A percentile compares a stretch with the other conserved stretches of the same genome.
Conservation (phyloP, 345 rosid species). For the Boechera stricta region DNA sequence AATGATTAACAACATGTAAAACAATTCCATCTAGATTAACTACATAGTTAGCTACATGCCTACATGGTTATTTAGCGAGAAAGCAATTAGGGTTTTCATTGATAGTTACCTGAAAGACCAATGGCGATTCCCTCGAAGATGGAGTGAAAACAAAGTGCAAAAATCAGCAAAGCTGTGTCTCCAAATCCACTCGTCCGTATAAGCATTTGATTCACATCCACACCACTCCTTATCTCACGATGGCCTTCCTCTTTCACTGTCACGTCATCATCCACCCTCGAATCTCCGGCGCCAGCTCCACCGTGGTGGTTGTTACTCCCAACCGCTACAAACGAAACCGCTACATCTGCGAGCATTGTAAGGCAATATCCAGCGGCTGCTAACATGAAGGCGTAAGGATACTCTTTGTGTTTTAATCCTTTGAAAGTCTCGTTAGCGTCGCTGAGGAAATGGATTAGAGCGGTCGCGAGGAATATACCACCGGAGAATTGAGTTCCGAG, state of each 20-base stretch:
- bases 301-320: conserved; percentile 26
- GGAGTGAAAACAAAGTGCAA: conserved; percentile 82
- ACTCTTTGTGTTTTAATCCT: conserved; percentile 54
- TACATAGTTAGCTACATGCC: neutral
- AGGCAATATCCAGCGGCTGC: conserved; percentile 72
- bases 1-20: neutral
- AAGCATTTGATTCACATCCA: conserved; percentile 48
- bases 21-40: neutral
- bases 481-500: conserved; percentile 87
- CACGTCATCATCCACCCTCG: conserved; percentile 46
- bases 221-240: conserved; percentile 26
- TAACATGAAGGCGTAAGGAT: conserved; percentile 83
- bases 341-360: conserved; percentile 81
- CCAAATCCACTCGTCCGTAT: conserved; percentile 57
- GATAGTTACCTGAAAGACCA: conserved; percentile 71
- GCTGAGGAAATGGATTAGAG: conserved; percentile 76
- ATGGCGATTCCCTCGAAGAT: conserved; percentile 89
- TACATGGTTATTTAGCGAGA: neutral
- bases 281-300: conserved; percentile 37
- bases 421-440: conserved; percentile 66
- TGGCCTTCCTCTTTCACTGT: conserved; percentile 31
- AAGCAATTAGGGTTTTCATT: neutral
- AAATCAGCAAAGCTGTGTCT: conserved; percentile 73
- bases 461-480: conserved; percentile 74
- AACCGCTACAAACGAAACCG: conserved; percentile 51